Base-by-base conservation (phyloP, 139 green algal genomes). In the Eudorina sp. region DNA sequence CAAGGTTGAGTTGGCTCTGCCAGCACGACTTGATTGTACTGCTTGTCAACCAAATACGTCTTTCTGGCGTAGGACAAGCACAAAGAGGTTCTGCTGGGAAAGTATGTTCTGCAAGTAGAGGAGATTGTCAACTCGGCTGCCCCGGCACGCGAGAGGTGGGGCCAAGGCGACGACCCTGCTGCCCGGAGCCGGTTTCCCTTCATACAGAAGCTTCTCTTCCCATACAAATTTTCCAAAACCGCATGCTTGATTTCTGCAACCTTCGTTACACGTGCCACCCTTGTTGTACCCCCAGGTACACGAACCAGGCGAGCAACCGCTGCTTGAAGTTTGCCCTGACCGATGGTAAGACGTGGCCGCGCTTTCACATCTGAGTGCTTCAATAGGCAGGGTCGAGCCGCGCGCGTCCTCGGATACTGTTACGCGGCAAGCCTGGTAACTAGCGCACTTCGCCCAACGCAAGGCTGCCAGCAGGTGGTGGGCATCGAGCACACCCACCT, bases 321-420 rank as follows among this genome's bases (percentile, higher is more conserved):
- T 95, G 91, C 76, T 89, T 96, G 21, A 96, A 97, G 89, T 91
- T 97, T 66, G 84, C 92, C 0, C 83, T 97, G 9, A 96, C 93
- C 36, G 95, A 97, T 77, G 94, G 95, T 97, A 66, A 45, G 94
- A n/a, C n/a, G n/a, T n/a, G n/a, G n/a, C n/a, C n/a, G n/a, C n/a
- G n/a, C n/a, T n/a, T n/a, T n/a, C n/a, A n/a, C n/a, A n/a, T n/a
- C n/a, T n/a, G n/a, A n/a, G n/a, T n/a, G n/a, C n/a, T n/a, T n/a
- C n/a, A n/a, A n/a, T n/a, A n/a, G n/a, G n/a, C n/a, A n/a, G n/a
- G n/a, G n/a, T n/a, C n/a, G n/a, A n/a, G n/a, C n/a, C n/a, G n/a
- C n/a, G n/a, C n/a, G n/a, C n/a, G n/a, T n/a, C n/a, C n/a, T n/a
- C n/a, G n/a, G n/a, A n/a, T n/a, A n/a, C n/a, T n/a, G n/a, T n/a